These are phyloP conservation scores for Scenedesmus sp. DNA, from an alignment of 163 green algal species.

Conservation along the genomic window DNA sequence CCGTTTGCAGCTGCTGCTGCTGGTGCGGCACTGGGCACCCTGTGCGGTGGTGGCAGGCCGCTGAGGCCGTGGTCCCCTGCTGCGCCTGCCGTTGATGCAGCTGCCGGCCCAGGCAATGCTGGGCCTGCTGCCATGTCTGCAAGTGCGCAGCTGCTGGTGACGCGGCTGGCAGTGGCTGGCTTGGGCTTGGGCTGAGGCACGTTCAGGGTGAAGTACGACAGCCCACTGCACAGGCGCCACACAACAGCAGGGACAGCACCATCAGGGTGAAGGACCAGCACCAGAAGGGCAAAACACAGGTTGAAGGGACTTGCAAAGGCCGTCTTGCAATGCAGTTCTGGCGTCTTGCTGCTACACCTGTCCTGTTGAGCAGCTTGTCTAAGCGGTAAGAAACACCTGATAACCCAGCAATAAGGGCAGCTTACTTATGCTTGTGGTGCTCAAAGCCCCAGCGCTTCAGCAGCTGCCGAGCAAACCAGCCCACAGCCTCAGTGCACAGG, in stretches of 20 bases:
- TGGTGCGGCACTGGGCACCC: background rate
- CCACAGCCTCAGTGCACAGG: conserved; percentile 46
- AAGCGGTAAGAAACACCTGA: background rate
- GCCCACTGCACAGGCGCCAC: conserved; percentile 31
- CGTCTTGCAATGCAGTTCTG: background rate
- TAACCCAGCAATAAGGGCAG: background rate
- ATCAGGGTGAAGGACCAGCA: background rate
- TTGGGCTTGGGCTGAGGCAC: conserved; percentile 4
- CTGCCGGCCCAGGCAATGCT: background rate
- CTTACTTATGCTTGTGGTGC: conserved; percentile 52
- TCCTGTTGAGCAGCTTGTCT: background rate
- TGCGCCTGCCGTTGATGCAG: background rate
- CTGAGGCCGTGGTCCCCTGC: background rate
- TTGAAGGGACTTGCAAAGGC: background rate
- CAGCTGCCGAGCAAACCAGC: conserved; percentile 34
- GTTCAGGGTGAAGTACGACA: conserved; percentile 53
- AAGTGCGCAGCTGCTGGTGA: conserved; percentile 29
- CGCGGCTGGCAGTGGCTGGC: background rate
- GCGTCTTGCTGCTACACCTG: background rate
- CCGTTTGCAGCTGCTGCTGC: conserved; percentile 2
- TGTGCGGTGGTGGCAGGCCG: background rate
- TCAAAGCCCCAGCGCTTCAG: conserved; percentile 51
- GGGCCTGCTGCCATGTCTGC: conserved; percentile 35
- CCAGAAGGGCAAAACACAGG: too few species aligned
- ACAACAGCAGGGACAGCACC: background rate